Evolutionary conservation across 75 land plant species (phyloP).

Genomic region (Pinus tabuliformis): DNA sequence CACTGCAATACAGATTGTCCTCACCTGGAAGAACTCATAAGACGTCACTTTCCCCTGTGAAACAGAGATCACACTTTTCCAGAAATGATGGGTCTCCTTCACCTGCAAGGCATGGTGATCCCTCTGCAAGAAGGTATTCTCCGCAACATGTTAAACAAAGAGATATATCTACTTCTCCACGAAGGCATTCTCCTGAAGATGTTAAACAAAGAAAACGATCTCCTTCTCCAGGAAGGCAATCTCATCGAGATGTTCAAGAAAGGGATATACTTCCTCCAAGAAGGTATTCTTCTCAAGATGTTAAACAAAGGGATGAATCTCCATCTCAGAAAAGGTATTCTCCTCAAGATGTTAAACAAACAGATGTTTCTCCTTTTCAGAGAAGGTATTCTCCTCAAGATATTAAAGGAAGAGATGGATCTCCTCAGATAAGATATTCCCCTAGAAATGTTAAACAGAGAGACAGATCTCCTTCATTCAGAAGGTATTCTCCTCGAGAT

Average conservation of each 20-base stretch:
- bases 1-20: background rate
- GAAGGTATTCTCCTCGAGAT: background rate
- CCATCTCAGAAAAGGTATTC: slow-evolving; percentile 7
- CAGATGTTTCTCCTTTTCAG: too few relatives aligned
- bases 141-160: slow-evolving; percentile 4
- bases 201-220: background rate
- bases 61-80: background rate
- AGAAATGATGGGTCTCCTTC: background rate
- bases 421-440: background rate
- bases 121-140: slow-evolving; percentile 7
- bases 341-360: background rate
- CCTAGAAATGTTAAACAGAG: background rate
- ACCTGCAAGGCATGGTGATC: slow-evolving; percentile 5
- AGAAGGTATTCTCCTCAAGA: too few relatives aligned
- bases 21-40: slow-evolving; percentile 2
- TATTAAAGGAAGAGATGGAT: too few relatives aligned
- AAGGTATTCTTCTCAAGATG: background rate
- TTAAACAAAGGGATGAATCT: background rate
- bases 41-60: background rate
- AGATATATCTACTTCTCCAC: slow-evolving; percentile 4
- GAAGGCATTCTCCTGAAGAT: background rate
- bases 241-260: background rate
- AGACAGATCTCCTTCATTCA: background rate
- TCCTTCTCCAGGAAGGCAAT: background rate
- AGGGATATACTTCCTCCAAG: background rate